Conservation (phyloP, 208 protist species). For the Acanthamoeba royreba region DNA sequence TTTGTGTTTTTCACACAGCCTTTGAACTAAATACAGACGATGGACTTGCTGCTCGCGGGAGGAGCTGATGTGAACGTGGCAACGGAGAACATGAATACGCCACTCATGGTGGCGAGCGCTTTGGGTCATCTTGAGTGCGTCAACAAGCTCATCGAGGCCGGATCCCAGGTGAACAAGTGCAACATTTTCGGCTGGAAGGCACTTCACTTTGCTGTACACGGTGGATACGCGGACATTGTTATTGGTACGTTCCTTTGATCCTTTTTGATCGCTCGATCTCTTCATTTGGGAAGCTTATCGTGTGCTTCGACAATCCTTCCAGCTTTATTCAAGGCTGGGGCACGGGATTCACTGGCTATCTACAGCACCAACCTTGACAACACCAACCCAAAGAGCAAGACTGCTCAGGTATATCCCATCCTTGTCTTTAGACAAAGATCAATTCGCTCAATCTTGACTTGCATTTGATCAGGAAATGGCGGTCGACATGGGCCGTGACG, state of each 20-base stretch:
- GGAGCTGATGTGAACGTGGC: conserved; percentile 25
- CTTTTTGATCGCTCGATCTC: neutral
- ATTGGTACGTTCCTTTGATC: neutral
- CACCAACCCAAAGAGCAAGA: conserved; percentile 49
- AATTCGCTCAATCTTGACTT: neutral
- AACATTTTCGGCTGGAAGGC: conserved; percentile 47
- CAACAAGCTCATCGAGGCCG: conserved; percentile 12
- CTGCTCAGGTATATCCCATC: neutral
- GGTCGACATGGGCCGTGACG: neutral
- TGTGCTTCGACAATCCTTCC: neutral
- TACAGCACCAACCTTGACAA: conserved; percentile 37
- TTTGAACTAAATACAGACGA: neutral
- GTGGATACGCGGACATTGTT: conserved; percentile 36
- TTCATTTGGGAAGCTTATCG: neutral
- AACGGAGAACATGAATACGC: conserved; percentile 48
- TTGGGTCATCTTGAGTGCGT: conserved; percentile 6
- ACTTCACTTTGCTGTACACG: conserved; percentile 35
- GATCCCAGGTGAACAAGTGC: conserved; percentile 43
- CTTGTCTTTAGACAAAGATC: neutral
- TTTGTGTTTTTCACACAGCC: neutral
- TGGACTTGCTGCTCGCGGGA: conserved; percentile 17
- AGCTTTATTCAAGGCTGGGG: conserved; percentile 15
- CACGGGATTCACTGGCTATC: conserved; percentile 30
- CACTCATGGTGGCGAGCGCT: conserved; percentile 20
- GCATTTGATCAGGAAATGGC: neutral